Evolutionary conservation across 2,329 filamentous ascomycete species (phyloP), one percentile per base, ranked within the genome.

Genomic region (Diplocarpon mali): DNA sequence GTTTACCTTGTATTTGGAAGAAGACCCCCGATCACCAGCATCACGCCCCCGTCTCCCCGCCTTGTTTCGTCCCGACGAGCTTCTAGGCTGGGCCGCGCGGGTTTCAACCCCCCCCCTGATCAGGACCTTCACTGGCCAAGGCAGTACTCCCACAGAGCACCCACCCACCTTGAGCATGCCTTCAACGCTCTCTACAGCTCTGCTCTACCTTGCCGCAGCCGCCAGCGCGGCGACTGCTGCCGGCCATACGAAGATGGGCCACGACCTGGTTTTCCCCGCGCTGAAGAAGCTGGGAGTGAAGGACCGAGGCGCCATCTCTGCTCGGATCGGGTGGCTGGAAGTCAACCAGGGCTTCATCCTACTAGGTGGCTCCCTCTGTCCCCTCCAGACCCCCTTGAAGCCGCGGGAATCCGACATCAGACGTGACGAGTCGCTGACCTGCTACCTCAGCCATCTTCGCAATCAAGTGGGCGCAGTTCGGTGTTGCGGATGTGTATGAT

Each of bases 221-320:
- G 24, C 39, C 11, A 42, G 38, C 16, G 13, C 31, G 5, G 16
- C 40, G 4, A 40, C 46, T 1, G 42, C 48, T 3, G 16, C 42
- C 3, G 50, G 48, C 5, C 50, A 53, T n/a, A 50, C 48, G 10
- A 46, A 53, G 31, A 50, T 53, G 48, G 50, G 50, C 8, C 45
- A 40, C 30, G 48, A 53, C 14, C 13, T 47, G 17, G 50, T 53
- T 9, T 47, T 45, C 20, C 50, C 48, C 2, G 34, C 38, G 5
- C 30, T 49, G 27, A 41, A 38, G 16, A 47, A 44, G 12, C 14
- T 37, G 5, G 35, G 37, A 28, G 15, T 9, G 3, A 12, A 17
- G 3, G 42, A 44, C n/a, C 16, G 34, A 13, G 48, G 45, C 2
- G 48, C 37, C 10, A 39, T 24, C 12, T 38, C 48, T 6, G 50